Base-by-base conservation (phyloP, 2,329 filamentous ascomycete genomes). In the Parascedosporium putredinis region DNA sequence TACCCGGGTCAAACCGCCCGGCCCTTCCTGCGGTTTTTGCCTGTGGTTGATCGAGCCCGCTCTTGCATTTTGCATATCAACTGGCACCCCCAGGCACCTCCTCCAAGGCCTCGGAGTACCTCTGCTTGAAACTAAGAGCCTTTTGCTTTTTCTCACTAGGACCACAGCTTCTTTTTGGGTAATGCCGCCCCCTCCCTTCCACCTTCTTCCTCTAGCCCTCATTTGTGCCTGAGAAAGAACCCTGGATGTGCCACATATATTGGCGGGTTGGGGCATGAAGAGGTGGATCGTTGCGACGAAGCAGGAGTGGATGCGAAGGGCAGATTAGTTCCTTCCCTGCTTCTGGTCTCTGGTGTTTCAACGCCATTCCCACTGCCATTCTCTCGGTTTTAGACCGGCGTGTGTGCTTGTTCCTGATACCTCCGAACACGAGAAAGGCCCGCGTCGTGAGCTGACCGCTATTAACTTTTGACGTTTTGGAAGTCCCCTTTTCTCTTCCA, bases 231-330 rank as follows among this genome's bases (percentile, higher is more conserved):
- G 20, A 42, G 48, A n/a, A n/a, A n/a, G n/a, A n/a, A n/a, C n/a
- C n/a, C n/a, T n/a, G n/a, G 33, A 33, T 45, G 34, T 45, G 22
- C 25, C 40, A 45, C 24, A 25, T 20, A 47, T 24, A 46, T 48
- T 42, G 38, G 46, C 40, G 36, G 20, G 6, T 20, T 42, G n/a
- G 2, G 38, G 14, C 38, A 42, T 24, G 38, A 23, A 23, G 12
- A 20, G 8, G 20, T 20, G 12, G 18, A 42, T 10, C 5, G 38
- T 42, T n/a, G n/a, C 18, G 38, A 42, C 12, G 38, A 24, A n/a
- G n/a, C 7, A 20, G 38, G 2, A n/a, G 18, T 40, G 18, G n/a
- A 40, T 16, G n/a, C 18, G 16, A 40, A 40, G 2, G 18, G 7
- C 20, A 3, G 23, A 42, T 6, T 42, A 20, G 16, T 20, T 42